Conservation (phyloP, 2,329 filamentous ascomycete species). For the Penicillium sp. region DNA sequence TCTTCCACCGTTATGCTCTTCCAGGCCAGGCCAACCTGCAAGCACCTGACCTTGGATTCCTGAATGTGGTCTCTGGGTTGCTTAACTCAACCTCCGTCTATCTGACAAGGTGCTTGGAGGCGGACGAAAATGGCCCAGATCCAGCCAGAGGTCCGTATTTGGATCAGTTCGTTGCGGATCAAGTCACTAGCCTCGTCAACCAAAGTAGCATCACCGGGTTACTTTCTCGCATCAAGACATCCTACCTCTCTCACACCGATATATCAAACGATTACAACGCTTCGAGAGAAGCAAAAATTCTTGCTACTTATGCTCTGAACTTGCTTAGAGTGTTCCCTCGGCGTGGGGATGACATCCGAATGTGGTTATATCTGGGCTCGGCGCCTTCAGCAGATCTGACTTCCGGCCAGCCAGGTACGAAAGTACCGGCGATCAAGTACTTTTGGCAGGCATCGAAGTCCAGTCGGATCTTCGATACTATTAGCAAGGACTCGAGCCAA, state of each 20-base stretch:
- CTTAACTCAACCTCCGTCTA: constrained; percentile 56
- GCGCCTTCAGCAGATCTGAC: constrained; percentile 44
- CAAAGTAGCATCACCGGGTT: constrained; percentile 69
- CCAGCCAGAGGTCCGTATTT: constrained; percentile 33
- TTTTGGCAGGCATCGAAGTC: constrained; percentile 71
- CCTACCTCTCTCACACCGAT: constrained; percentile 23
- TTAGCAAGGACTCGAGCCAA: constrained; percentile 56
- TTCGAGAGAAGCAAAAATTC: constrained; percentile 63
- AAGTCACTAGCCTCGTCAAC: constrained; percentile 70
- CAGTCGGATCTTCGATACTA: constrained; percentile 57
- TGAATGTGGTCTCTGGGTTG: constrained; percentile 55
- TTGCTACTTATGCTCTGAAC: constrained; percentile 84
- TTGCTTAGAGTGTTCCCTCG: constrained; percentile 80
- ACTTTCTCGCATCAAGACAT: constrained; percentile 46
- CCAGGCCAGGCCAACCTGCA: constrained; percentile 36
- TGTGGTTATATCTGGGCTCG: constrained; percentile 84
- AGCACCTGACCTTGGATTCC: constrained; percentile 53
- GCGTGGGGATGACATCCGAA: constrained; percentile 81
- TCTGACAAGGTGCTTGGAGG: constrained; percentile 51
- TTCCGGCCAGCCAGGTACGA: constrained; percentile 30
- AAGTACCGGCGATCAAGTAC: constrained; percentile 70
- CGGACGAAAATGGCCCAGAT: constrained; percentile 31
- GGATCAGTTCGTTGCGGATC: constrained; percentile 58
- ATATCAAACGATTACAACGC: constrained; percentile 34
- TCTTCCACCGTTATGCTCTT: constrained; percentile 51